Base-by-base conservation (phyloP, 805 yeast species). In the Metschnikowia proteae region DNA sequence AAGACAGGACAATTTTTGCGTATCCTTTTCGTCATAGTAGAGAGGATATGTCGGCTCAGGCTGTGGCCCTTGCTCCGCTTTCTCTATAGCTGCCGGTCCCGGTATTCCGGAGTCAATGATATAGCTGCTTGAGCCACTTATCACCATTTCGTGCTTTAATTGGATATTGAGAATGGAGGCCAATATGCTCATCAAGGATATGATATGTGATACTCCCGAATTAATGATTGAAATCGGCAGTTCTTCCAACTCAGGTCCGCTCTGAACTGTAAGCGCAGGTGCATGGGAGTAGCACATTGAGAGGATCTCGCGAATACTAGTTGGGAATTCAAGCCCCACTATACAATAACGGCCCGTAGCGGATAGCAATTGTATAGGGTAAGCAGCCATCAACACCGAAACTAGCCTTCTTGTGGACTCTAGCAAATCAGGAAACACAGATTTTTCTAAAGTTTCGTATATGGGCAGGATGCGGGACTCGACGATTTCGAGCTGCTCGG, bases 261-360 rank as follows among this genome's bases (percentile, higher is more conserved):
- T 49, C 47, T 17, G 49, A 30, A 44, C 54, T 46, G 27, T 45
- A 44, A 43, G 46, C 48, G 8, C 44, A 43, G 31, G 31, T 10
- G 38, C 26, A 32, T 17, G 22, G 5, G 30, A 26, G 53, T 70
- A 68, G 46, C 74, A 63, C 11, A 57, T 53, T 22, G 59, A 55
- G 7, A 70, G 56, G 10, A 72, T 43, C 29, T 68, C 70, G 28
- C 58, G 58, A 23, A 63, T 62, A 35, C 59, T 60, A 3, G 63
- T 45, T 1, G 76, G 76, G 45, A 72, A 68, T 42, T 67, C 71
- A 5, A 70, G 51, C 0, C 69, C 74, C 49, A 62, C 43, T 3
- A 73, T 68, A 28, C 57, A 55, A 45, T 67, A 64, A 7, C 55
- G 58, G n/a, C 62, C 54, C 2, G 66, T 41, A 25, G 56, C 49